Evolutionary conservation across 148 eudicot species (phyloP).

Genomic region (Pharnaceum exiguum): DNA sequence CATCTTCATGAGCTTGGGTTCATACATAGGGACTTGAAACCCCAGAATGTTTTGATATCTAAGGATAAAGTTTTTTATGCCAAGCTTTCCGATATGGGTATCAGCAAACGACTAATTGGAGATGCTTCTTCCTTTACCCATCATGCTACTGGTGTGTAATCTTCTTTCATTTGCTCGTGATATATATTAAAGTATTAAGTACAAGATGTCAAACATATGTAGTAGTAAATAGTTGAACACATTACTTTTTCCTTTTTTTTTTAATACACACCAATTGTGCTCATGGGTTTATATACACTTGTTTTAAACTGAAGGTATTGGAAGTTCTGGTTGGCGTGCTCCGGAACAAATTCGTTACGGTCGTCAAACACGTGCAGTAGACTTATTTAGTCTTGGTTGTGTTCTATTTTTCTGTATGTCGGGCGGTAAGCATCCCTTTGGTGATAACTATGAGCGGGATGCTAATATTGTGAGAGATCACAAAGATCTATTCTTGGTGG

Average conservation of each 20-base stretch:
- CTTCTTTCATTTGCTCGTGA: not conserved
- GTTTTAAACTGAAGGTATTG: slow-evolving; percentile 45
- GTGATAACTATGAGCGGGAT: slow-evolving; percentile 79
- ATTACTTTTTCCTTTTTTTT: slow-evolving; percentile 2
- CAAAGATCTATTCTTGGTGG: slow-evolving; percentile 66
- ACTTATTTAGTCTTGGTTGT: slow-evolving; percentile 86
- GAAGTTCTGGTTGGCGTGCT: slow-evolving; percentile 99
- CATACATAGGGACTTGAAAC: slow-evolving; percentile 87
- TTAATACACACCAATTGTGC: not conserved
- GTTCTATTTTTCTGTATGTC: slow-evolving; percentile 82
- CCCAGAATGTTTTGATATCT: slow-evolving; percentile 83
- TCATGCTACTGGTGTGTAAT: slow-evolving; percentile 76
- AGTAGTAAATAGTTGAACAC: not conserved
- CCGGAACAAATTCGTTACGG: slow-evolving; percentile 88
- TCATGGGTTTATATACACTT: not conserved
- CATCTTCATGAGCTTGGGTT: slow-evolving; percentile 93
- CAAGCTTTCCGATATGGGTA: slow-evolving; percentile 96
- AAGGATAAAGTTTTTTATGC: slow-evolving; percentile 58
- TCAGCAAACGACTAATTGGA: slow-evolving; percentile 82
- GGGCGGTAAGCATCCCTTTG: slow-evolving; percentile 92
- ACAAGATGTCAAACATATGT: not conserved
- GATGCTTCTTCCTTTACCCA: slow-evolving; percentile 77
- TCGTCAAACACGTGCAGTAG: slow-evolving; percentile 94
- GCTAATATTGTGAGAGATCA: slow-evolving; percentile 67
- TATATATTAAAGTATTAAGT: not conserved